Conservation (phyloP, 1,284 basidiomycete genomes). For the Cutaneotrichosporon mucoides region DNA sequence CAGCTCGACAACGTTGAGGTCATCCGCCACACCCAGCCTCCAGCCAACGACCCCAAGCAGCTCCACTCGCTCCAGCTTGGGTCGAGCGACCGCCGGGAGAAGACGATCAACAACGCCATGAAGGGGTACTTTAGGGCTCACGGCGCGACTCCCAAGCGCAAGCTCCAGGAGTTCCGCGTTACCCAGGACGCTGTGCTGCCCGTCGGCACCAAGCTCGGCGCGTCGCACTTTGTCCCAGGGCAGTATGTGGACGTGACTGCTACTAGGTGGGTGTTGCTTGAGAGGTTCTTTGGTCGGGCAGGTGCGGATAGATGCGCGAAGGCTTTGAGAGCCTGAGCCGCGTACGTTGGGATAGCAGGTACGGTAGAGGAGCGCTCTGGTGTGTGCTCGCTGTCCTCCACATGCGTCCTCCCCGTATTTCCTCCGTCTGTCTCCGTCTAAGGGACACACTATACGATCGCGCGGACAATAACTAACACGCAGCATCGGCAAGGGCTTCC, state of each 20-base stretch:
- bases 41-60: slow-evolving; percentile 44
- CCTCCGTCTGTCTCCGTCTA: background rate
- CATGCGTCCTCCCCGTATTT: background rate
- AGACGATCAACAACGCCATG: slow-evolving; percentile 69
- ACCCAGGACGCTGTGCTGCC: slow-evolving; percentile 84
- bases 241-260: slow-evolving; percentile 93
- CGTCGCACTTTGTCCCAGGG: slow-evolving; percentile 94
- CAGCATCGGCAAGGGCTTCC: slow-evolving; percentile 95
- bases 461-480: slow-evolving; percentile 1
- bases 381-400: too few relatives aligned
- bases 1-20: slow-evolving; percentile 55
- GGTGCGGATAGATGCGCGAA: too few relatives aligned
- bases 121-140: slow-evolving; percentile 83
- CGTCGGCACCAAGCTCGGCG: slow-evolving; percentile 82
- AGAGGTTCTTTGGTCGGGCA: background rate
- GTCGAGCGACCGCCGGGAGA: slow-evolving; percentile 63
- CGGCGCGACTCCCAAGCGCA: slow-evolving; percentile 75
- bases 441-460: too few relatives aligned
- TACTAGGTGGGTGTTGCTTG: slow-evolving; percentile 65
- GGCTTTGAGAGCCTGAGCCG: too few relatives aligned
- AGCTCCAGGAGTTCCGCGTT: slow-evolving; percentile 85
- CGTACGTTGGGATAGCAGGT: too few relatives aligned
- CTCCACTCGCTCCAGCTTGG: slow-evolving; percentile 85
- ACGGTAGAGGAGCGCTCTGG: background rate
- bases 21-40: slow-evolving; percentile 40